A percentile compares a stretch with the other conserved stretches of the same genome.
Evolutionary conservation across 768 basidiomycete species (phyloP).

Genomic region (Krasilnikovozyma curviuscula): DNA sequence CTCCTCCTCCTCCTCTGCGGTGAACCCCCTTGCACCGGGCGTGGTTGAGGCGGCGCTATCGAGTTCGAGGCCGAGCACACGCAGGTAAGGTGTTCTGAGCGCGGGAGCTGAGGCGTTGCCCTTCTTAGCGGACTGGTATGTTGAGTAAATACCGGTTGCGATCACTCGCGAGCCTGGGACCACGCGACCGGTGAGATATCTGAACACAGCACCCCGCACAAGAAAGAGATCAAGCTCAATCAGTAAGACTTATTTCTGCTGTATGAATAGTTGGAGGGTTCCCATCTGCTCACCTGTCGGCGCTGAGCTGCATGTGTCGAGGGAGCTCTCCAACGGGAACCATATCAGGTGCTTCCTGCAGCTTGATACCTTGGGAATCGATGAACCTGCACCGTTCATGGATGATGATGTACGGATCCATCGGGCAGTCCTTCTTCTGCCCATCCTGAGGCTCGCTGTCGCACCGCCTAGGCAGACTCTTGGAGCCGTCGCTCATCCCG

Average conservation of each 20-base stretch:
- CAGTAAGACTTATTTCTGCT: neutral
- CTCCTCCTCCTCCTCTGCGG: conserved; percentile 92
- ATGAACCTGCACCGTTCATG: conserved; percentile 87
- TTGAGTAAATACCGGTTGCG: conserved; percentile 90
- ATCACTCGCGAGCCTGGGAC: conserved; percentile 91
- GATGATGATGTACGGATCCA: conserved; percentile 88
- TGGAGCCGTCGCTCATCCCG: conserved; percentile 63
- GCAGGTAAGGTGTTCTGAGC: conserved; percentile 80
- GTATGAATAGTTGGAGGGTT: no score
- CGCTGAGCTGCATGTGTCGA: conserved; percentile 77
- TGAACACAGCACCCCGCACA: conserved; percentile 6
- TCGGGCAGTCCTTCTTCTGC: conserved; percentile 82
- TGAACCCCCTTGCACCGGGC: conserved; percentile 64
- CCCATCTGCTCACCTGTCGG: conserved; percentile 40
- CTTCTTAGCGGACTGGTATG: conserved; percentile 72
- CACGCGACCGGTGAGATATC: conserved; percentile 70
- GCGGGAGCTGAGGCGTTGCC: conserved; percentile 54
- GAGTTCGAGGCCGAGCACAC: conserved; percentile 76
- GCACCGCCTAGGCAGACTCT: conserved; percentile 65
- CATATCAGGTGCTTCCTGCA: conserved; percentile 98
- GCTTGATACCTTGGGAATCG: conserved; percentile 87
- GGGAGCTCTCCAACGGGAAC: conserved; percentile 97
- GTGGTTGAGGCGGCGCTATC: conserved; percentile 57
- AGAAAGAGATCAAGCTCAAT: neutral
- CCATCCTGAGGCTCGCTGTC: conserved; percentile 51